A percentile compares a stretch with the other conserved stretches of the same genome.
phyloP scores from a whole-genome alignment of 2,329 filamentous ascomycete species.

The Fusarium sp. region DNA sequence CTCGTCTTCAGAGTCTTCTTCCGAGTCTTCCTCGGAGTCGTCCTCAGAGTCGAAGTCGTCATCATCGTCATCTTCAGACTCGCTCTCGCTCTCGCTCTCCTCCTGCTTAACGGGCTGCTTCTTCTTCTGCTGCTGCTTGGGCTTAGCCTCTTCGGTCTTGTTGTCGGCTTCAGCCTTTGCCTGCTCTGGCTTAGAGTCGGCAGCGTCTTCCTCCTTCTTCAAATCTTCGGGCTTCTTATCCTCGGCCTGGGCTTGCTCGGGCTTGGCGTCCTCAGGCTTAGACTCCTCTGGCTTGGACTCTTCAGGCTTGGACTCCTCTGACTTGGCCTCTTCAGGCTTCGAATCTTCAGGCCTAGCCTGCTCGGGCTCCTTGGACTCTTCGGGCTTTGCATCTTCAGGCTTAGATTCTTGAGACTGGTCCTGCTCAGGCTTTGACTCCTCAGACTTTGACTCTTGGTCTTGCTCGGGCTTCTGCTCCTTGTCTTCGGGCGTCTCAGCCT shows the following conservation, averaged over 20 bases:
- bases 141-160: slow-evolving; percentile 20
- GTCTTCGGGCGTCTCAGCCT: slow-evolving; percentile 17
- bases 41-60: slow-evolving; percentile 37
- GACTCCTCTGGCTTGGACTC: not conserved
- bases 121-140: slow-evolving; percentile 17
- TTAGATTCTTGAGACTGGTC: slow-evolving; percentile 5
- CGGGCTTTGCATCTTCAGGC: not conserved
- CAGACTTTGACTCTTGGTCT: slow-evolving; percentile 1
- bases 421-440: slow-evolving; percentile 21
- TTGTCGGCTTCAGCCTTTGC: slow-evolving; percentile 8
- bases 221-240: slow-evolving; percentile 21
- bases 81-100: slow-evolving; percentile 27
- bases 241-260: slow-evolving; percentile 12
- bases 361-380: not conserved
- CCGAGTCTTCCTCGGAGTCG: slow-evolving; percentile 26
- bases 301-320: slow-evolving; percentile 3
- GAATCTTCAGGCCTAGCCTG: not conserved
- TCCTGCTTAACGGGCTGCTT: slow-evolving; percentile 23
- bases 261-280: no score
- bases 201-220: slow-evolving; percentile 17
- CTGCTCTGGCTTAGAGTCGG: slow-evolving; percentile 17
- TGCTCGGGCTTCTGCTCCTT: slow-evolving; percentile 24
- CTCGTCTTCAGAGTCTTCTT: slow-evolving; percentile 37
- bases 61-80: slow-evolving; percentile 29
- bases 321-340: not conserved